phyloP scores from a whole-genome alignment of 2,329 filamentous ascomycete species.

The Colletotrichum lentis region DNA sequence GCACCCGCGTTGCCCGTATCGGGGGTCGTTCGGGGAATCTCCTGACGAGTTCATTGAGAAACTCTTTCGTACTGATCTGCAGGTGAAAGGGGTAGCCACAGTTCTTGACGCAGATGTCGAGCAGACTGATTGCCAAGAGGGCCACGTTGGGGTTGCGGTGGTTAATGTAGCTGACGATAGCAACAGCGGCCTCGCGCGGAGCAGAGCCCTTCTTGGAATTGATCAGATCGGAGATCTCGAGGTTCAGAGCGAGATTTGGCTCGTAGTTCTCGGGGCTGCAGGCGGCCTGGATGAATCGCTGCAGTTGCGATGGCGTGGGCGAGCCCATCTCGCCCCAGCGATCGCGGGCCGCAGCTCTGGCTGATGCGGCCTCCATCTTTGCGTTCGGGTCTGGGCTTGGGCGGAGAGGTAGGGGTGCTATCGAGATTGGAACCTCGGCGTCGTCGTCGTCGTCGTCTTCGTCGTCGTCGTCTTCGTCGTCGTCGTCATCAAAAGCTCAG shows the following conservation, averaged over 20 bases:
- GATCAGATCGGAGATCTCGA: conserved; percentile 95
- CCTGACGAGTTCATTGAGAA: conserved; percentile 96
- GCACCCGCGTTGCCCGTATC: conserved; percentile 83
- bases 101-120: conserved; percentile 99
- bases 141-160: conserved; percentile 96
- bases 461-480: conserved; percentile 19
- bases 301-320: conserved; percentile 83
- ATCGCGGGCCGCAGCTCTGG: conserved; percentile 93
- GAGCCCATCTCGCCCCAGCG: conserved; percentile 86
- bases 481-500: conserved; percentile 11
- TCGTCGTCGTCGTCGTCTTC: conserved; percentile 21
- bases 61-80: conserved; percentile 98
- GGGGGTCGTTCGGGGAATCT: conserved; percentile 95
- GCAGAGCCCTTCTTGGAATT: conserved; percentile 97
- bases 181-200: conserved; percentile 91
- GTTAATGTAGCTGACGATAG: conserved; percentile 94
- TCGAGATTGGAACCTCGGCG: conserved; percentile 33
- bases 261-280: conserved; percentile 98
- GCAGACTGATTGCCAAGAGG: conserved; percentile 85
- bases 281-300: conserved; percentile 94
- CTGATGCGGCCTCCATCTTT: conserved; percentile 90
- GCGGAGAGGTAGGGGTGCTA: conserved; percentile 34
- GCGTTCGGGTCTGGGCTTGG: conserved; percentile 19
- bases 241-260: conserved; percentile 93
- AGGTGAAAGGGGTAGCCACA: conserved; percentile 99